These are phyloP conservation scores for Iberis pinnata DNA, from an alignment of 345 rosid genomes.

Conservation along the genomic window DNA sequence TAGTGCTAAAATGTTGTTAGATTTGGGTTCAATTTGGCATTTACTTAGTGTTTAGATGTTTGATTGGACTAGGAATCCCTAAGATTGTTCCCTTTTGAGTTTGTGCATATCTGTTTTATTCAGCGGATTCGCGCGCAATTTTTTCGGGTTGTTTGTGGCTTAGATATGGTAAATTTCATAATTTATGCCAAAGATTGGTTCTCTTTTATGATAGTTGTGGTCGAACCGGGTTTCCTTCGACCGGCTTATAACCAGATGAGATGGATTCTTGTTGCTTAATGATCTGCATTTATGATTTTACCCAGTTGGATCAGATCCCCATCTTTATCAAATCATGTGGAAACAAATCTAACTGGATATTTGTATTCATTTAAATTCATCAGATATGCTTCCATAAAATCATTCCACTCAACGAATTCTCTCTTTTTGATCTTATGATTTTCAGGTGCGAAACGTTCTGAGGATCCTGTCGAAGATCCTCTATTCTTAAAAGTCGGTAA, in stretches of 20 bases:
- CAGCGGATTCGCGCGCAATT: neutral
- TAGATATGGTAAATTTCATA: constrained; percentile 1
- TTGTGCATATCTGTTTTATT: constrained; percentile 7
- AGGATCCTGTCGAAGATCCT: constrained; percentile 17
- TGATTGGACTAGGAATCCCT: constrained; percentile 13
- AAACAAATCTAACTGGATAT: constrained; percentile 10
- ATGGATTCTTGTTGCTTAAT: neutral
- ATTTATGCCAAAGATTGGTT: neutral
- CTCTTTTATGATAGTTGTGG: neutral
- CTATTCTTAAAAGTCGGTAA: neutral
- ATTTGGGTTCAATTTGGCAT: neutral
- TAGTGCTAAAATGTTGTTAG: neutral
- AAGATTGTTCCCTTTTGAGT: neutral
- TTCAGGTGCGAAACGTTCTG: constrained; percentile 18
- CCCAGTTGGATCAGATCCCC: constrained; percentile 9
- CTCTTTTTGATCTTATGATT: neutral
- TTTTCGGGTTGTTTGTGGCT: neutral
- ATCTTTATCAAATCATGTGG: constrained; percentile 11
- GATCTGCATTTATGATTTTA: constrained; percentile 16
- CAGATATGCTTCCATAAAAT: constrained; percentile 5
- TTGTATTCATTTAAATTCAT: neutral
- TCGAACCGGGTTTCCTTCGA: constrained; percentile 16
- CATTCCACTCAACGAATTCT: constrained; percentile 4
- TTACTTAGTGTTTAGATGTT: constrained; percentile 1
- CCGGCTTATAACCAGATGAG: constrained; percentile 1